phyloP scores from a whole-genome alignment of 2,329 filamentous ascomycete species.

The Corinectria fuckeliana region DNA sequence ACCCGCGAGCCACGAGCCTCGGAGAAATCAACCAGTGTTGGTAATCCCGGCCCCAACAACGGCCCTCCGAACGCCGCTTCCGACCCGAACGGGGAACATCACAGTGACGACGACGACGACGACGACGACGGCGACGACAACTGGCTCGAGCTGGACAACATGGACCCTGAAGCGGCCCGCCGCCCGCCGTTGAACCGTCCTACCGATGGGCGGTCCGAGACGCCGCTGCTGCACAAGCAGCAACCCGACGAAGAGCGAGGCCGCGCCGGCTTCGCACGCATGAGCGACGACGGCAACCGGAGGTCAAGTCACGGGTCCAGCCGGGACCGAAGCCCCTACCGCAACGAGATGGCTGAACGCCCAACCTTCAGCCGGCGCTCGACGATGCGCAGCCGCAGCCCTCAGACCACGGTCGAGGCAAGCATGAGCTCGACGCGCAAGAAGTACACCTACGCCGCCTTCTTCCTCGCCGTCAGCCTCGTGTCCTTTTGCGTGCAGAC shows the following conservation, averaged over 20 bases:
- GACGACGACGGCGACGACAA: constrained; percentile 43
- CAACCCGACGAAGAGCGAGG: constrained; percentile 40
- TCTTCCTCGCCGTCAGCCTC: constrained; percentile 84
- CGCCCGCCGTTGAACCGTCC: constrained; percentile 55
- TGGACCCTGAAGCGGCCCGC: constrained; percentile 49
- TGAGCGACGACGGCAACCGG: constrained; percentile 23
- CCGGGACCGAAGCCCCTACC: constrained; percentile 37
- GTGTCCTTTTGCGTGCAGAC: constrained; percentile 93
- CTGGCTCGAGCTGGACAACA: constrained; percentile 41
- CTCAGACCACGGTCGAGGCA: constrained; percentile 54
- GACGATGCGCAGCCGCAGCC: constrained; percentile 79
- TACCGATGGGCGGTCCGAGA: constrained; percentile 52
- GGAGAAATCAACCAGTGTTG: constrained; percentile 37
- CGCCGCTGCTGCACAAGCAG: constrained; percentile 49
- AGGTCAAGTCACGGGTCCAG: constrained; percentile 28
- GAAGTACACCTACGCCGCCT: constrained; percentile 85
- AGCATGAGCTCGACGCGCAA: constrained; percentile 63
- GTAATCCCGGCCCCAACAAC: constrained; percentile 31
- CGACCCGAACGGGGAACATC: constrained; percentile 38
- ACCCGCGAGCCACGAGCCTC: constrained; percentile 23
- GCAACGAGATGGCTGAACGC: constrained; percentile 35
- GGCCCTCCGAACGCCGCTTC: constrained; percentile 36
- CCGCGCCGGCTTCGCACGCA: constrained; percentile 25
- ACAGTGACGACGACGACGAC: constrained; percentile 39
- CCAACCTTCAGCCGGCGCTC: constrained; percentile 54